Percentiles rank a stretch among this genome's conserved stretches.
Evolutionary conservation across 2,329 filamentous ascomycete species (phyloP).

Genomic region (Seiridium cupressi): DNA sequence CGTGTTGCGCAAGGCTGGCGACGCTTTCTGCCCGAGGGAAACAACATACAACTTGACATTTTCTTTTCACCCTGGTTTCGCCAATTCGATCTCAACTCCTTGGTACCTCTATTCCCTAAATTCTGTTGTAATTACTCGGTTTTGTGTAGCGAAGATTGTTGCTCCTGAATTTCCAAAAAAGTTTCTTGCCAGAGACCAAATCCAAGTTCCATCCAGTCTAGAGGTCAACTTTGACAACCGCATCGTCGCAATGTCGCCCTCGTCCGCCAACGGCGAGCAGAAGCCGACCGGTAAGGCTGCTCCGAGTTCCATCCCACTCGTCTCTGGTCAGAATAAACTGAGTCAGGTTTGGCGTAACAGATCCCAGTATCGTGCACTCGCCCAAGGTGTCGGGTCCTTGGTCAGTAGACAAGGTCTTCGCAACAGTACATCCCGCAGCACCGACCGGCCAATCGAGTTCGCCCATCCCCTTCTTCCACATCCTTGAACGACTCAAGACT

Average conservation of each 20-base stretch:
- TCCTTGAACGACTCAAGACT: slow-evolving; percentile 91
- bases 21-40: too few species aligned
- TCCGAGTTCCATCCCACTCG: neutral
- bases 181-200: too few species aligned
- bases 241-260: slow-evolving; percentile 5
- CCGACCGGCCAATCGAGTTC: slow-evolving; percentile 62
- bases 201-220: too few species aligned
- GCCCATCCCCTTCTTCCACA: slow-evolving; percentile 89
- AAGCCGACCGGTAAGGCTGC: neutral
- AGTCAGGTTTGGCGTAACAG: slow-evolving; percentile 16
- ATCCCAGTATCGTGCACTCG: slow-evolving; percentile 32
- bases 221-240: too few species aligned
- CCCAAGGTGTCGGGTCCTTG: slow-evolving; percentile 46
- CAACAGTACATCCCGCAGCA: slow-evolving; percentile 58
- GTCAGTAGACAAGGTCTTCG: slow-evolving; percentile 62
- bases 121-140: too few species aligned
- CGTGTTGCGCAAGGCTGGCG: too few species aligned
- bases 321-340: neutral
- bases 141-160: too few species aligned
- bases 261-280: neutral
- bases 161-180: too few species aligned
- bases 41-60: too few species aligned
- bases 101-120: too few species aligned
- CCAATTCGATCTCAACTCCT: too few species aligned
- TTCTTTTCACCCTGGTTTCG: too few species aligned